Evolutionary conservation across 176 grass and related monocot genomes (phyloP).

Genomic region (Aegilops longissima): DNA sequence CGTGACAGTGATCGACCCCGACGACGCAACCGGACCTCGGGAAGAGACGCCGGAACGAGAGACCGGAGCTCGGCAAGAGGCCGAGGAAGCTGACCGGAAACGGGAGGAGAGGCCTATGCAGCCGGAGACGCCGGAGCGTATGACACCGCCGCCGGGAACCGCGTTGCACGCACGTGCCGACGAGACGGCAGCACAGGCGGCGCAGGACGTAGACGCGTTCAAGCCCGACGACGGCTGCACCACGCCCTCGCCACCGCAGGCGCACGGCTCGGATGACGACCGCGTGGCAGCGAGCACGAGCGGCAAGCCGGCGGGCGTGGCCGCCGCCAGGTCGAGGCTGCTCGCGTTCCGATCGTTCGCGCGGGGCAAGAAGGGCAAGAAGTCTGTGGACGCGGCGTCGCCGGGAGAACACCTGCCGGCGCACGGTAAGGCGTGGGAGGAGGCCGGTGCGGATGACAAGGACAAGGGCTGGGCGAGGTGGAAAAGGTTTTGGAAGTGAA

Average conservation of each 20-base stretch:
- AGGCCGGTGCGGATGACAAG: slow-evolving; percentile 8
- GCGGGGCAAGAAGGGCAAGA: slow-evolving; percentile 22
- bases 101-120: not conserved
- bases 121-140: not conserved
- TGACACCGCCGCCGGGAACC: not conserved
- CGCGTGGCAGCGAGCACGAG: not conserved
- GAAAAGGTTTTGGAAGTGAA: slow-evolving; percentile 50
- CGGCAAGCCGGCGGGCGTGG: slow-evolving; percentile 8
- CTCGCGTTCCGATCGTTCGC: slow-evolving; percentile 45
- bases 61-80: not conserved
- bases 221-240: slow-evolving; percentile 17
- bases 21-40: not conserved
- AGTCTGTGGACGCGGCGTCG: not conserved
- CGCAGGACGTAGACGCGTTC: not conserved
- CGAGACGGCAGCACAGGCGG: not conserved
- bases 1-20: not conserved
- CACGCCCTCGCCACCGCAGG: slow-evolving; percentile 7
- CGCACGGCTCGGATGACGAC: slow-evolving; percentile 25
- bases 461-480: slow-evolving; percentile 28
- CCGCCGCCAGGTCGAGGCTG: slow-evolving; percentile 24
- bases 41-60: not conserved
- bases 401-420: slow-evolving; percentile 8
- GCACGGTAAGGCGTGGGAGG: slow-evolving; percentile 3
- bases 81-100: not conserved
- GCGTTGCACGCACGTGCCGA: not conserved